Evolutionary conservation across 2,329 filamentous ascomycete species (phyloP).

Genomic region (Mycocentrospora acerina): DNA sequence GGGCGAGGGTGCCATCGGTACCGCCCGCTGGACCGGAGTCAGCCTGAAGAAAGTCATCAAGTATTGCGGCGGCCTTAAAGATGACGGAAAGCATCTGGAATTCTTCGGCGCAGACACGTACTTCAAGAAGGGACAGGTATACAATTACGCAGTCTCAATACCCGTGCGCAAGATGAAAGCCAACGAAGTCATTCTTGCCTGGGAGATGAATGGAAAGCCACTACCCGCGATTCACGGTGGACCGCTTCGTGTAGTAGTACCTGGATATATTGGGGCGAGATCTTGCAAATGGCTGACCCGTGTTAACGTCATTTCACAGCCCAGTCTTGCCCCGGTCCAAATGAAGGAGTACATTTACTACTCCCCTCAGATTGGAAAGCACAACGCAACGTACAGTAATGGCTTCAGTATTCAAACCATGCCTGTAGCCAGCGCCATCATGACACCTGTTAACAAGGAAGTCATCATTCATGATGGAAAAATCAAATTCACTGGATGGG

Average conservation of each 20-base stretch:
- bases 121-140: slow-evolving; percentile 65
- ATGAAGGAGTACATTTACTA: slow-evolving; percentile 69
- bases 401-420: slow-evolving; percentile 71
- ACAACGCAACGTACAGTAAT: slow-evolving; percentile 61
- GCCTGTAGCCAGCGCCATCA: slow-evolving; percentile 68
- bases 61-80: slow-evolving; percentile 62
- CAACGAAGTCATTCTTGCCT: slow-evolving; percentile 67
- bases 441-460: slow-evolving; percentile 63
- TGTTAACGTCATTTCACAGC: slow-evolving; percentile 61
- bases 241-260: slow-evolving; percentile 62
- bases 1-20: slow-evolving; percentile 64
- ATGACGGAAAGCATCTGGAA: slow-evolving; percentile 63
- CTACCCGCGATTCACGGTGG: slow-evolving; percentile 67
- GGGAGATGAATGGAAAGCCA: slow-evolving; percentile 70
- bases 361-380: slow-evolving; percentile 67
- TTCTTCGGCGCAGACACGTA: slow-evolving; percentile 72
- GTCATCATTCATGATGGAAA: slow-evolving; percentile 61
- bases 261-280: slow-evolving; percentile 67
- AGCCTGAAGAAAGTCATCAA: slow-evolving; percentile 71
- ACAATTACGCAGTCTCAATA: slow-evolving; percentile 69
- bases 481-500: slow-evolving; percentile 56
- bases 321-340: slow-evolving; percentile 63
- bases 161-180: slow-evolving; percentile 68
- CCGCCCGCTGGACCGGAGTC: slow-evolving; percentile 63
- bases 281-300: slow-evolving; percentile 65